Conservation (phyloP, 2,329 filamentous ascomycete genomes). For the Penicillium sp. region DNA sequence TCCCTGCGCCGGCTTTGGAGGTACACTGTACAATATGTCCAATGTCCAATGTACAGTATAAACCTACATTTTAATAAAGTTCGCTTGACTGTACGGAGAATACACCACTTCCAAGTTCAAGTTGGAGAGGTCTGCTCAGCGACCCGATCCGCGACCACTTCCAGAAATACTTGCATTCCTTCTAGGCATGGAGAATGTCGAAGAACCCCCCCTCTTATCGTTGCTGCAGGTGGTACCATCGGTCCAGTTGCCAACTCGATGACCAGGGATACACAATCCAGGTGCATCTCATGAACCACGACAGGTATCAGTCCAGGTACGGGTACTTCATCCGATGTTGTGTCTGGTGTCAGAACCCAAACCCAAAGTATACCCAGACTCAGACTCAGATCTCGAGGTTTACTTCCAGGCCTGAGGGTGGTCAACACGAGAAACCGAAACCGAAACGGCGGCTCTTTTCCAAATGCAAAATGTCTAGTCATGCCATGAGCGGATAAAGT, state of each 20-base stretch:
- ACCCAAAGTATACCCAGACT: background rate
- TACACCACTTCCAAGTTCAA: background rate
- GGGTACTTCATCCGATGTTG: background rate
- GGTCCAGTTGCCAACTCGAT: background rate
- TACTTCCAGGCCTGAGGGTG: background rate
- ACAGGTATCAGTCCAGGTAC: conserved; percentile 2
- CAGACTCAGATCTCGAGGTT: background rate
- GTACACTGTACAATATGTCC: background rate
- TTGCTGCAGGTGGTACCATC: background rate
- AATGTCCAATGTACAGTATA: too few relatives aligned
- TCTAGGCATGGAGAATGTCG: conserved; percentile 1
- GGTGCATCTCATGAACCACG: background rate
- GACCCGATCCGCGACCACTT: background rate
- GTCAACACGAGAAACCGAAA: too few relatives aligned
- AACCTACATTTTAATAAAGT: background rate
- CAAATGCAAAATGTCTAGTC: too few relatives aligned
- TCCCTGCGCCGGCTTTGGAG: background rate
- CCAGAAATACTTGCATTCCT: background rate
- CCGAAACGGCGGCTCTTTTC: too few relatives aligned
- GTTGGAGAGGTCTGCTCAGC: too few relatives aligned
- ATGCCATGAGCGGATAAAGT: background rate
- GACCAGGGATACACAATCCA: conserved; percentile 4
- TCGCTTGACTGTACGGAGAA: background rate
- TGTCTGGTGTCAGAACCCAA: background rate
- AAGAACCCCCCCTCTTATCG: conserved; percentile 2